Base-by-base conservation (phyloP, 345 rosid species). In the Eucalyptus microcorys region DNA sequence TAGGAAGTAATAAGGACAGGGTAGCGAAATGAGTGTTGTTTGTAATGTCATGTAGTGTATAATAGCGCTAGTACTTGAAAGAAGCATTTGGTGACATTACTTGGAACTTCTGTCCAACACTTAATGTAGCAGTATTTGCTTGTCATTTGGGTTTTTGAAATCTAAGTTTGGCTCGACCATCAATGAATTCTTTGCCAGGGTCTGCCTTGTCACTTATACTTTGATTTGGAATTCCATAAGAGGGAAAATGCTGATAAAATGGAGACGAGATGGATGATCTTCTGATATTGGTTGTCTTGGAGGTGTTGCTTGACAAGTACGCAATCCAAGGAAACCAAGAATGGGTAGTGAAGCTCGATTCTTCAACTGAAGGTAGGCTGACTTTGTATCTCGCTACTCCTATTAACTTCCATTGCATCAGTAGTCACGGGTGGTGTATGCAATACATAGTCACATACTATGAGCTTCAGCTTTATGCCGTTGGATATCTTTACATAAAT, bases 231-330 rank as follows among this genome's bases (percentile, higher is more conserved):
- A 93, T 98, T 86, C 92, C 92, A 43, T 84, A 94, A 90, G 93
- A 94, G 89, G 90, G 93, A 89, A 86, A 97, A 98, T 92, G 91
- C 87, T 22, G 94, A 91, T 43, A 87, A 89, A 90, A 95, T 94
- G 99, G 95, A 86, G 96, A 96, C 57, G 94, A 96, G 92, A 98
- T 98, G 99, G 99, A 96, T 90, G 98, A 97, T 92, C 93, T 95
- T 87, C 90, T 97, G 95, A 94, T 96, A 88, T 94, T 96, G 10
- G 94, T 94, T 91, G 92, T 95, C 87, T 88, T 94, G 40, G 94
- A 94, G 87, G 96, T 92, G 49, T 93, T 98, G 85, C 92, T 86
- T 90, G 98, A 96, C 87, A 98, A 98, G 88, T 97, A 97, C 87
- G 93, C 92, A 89, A 94, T 97, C 76, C 90, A 94, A 92, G 97